Evolutionary conservation across 2,329 filamentous ascomycete genomes (phyloP).

Genomic region (Diaporthe citri): DNA sequence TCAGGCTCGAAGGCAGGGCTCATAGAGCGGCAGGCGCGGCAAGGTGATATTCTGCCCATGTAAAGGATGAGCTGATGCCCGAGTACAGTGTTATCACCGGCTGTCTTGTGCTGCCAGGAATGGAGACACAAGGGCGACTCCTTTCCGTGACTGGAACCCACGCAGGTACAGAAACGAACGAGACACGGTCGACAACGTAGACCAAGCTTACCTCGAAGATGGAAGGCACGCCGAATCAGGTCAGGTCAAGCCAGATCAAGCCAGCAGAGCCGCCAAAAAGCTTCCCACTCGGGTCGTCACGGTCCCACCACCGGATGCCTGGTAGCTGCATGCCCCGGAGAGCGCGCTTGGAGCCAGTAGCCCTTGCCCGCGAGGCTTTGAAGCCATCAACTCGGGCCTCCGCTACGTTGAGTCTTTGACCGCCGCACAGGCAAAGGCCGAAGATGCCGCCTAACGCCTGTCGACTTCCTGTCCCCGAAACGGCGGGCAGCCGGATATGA

Average conservation of each 20-base stretch:
- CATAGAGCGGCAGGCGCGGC: slow-evolving; percentile 30
- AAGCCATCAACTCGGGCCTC: neutral
- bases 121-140: slow-evolving; percentile 28
- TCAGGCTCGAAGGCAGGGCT: neutral
- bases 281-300: neutral
- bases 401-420: slow-evolving; percentile 4
- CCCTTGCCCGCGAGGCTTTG: neutral
- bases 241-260: neutral
- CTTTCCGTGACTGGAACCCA: slow-evolving; percentile 5
- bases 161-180: slow-evolving; percentile 20
- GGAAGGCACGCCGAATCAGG: neutral
- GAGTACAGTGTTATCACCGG: slow-evolving; percentile 27
- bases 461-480: neutral
- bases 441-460: slow-evolving; percentile 1
- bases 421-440: slow-evolving; percentile 6
- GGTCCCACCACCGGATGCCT: neutral
- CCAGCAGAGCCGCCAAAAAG: slow-evolving; percentile 20
- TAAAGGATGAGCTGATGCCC: slow-evolving; percentile 28
- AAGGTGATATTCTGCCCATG: slow-evolving; percentile 32
- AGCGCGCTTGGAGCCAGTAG: neutral
- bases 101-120: slow-evolving; percentile 19
- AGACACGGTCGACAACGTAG: neutral
- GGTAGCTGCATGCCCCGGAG: neutral
- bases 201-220: neutral
- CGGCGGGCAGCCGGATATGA: neutral